Evolutionary conservation across 352 stramenopile species (phyloP), one percentile per base, ranked within the genome.

Genomic region (Globisporangium megalacanthum): DNA sequence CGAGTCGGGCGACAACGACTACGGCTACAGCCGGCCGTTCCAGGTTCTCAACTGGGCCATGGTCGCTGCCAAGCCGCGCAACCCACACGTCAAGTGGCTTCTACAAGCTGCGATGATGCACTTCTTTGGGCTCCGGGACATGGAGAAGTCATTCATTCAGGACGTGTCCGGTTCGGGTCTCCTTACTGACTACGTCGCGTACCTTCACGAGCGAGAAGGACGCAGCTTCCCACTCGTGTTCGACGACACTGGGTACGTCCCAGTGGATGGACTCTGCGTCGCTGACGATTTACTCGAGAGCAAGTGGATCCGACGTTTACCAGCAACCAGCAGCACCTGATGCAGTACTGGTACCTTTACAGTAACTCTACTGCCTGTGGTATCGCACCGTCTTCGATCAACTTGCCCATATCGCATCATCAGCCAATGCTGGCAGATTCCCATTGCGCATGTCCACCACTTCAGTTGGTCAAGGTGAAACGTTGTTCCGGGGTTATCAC

Each of bases 41-140:
- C 60, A 62, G 45, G 14, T 66, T n/a, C 54, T 66, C 15, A 62
- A 62, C 33, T 66, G 60, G 54, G 54, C 54, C 33, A 66, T 62
- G 60, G 13, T 49, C 20, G 49, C 54, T 1, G 37, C 37, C 11
- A 46, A 49, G 44, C 54, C 54, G 35, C 49, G 54, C 7, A 62
- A 66, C 45, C 22, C 9, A n/a, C 54, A 66, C 48, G 33, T 56
- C 35, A 55, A 39, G n/a, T 55, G 19, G 36, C 56, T 66, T 6
- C 46, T 66, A 20, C 20, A 62, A 35, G 37, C 41, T 8, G 33
- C 54, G 20, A 55, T 62, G 60, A 60, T 60, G 41, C 54, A 62
- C 45, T 62, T 66, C 31, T 59, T 47, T 51, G 60, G 60, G 1
- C 13, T 66, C 22, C 44, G 60, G 13, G 60, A 62, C 55, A 61